Base-by-base conservation (phyloP, 306 rosid species). In the Vicia faba region DNA sequence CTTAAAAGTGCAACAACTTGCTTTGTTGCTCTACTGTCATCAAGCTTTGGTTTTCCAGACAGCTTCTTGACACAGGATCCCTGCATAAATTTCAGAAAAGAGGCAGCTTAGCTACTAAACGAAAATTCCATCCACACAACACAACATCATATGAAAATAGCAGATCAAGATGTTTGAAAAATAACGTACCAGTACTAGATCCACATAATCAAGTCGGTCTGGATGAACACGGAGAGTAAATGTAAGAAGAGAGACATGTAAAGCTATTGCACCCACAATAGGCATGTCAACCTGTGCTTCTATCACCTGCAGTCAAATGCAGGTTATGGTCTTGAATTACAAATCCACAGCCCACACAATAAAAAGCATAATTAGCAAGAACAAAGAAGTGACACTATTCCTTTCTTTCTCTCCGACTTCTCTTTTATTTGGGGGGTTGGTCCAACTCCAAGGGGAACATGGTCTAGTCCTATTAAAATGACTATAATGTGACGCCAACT, bases 241-340 rank as follows among this genome's bases (percentile, higher is more conserved):
- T 25, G 91, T 88, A 49, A 95, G 99, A 75, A 95, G 99, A 63
- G 99, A 89, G 1, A 92, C 91, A 79, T 88, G 91, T 70, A 95
- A 80, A 67, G 96, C 72, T 49, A 91, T 92, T 48, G 89, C 92
- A 69, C 96, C 99, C 3, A 90, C 73, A 12, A 87, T 75, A 50
- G 97, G 92, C 96, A 95, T 90, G 77, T 88, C 97, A 38, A 53
- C 86, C 59, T 95, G 96, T 64, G 97, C 96, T 88, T 95, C 96
- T 64, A 95, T 90, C 83, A 95, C 95, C 99, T 95, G 87, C 88
- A 72, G 69, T 46, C 53, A 73, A 77, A 59, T 26, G 68, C 74
- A 76, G 61, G 67, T 51, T 67, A 62, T 41, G 61, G 61, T 62
- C 63, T 61, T 62, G 11, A 40, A 62, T 55, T 38, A 59, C 48